Evolutionary conservation across 2,329 filamentous ascomycete species (phyloP), one percentile per base, ranked within the genome.

Genomic region (Epichloe baconii): DNA sequence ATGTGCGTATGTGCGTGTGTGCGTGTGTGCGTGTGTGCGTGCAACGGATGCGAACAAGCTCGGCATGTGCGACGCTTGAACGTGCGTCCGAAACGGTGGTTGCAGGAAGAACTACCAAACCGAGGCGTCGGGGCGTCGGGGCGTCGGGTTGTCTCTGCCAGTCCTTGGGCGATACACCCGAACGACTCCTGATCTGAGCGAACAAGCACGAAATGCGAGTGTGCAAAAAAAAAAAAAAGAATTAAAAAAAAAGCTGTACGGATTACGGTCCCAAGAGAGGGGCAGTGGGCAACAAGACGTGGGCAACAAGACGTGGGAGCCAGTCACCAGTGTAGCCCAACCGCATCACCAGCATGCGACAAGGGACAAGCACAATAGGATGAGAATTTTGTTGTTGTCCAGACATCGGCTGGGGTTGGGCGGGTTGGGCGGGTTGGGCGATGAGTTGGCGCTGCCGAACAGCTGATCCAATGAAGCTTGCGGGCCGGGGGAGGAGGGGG

Each of bases 381-480:
- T 26, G 35, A 48, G n/a, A 42, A 4, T 47, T 51, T 51, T 47
- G 42, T 46, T 50, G 41, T 50, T 47, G 49, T 51, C 40, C 44
- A 47, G 23, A 50, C 52, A 26, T 52, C 50, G 57, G 52, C 52
- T 50, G 53, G 56, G 55, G 49, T 52, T 52, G 55, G 49, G 51
- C 68, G 56, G 55, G 49, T 51, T 52, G n/a, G n/a, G n/a, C n/a
- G 56, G 55, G 49, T 52, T 52, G 55, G 49, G 50, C 67, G 66
- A 68, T 69, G 66, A 63, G 66, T 57, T 69, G 66, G 66, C 66
- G 66, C 50, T 68, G 64, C 65, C 59, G 65, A 60, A 56, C 57
- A 57, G 57, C 58, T 63, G 57, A 58, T 54, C 66, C 66, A 68
- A 69, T 69, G 55, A 59, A 55, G 58, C 57, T 54, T 51, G 57